phyloP scores from a whole-genome alignment of 192 early-diverging fungal species.

The Coemansia sp. region DNA sequence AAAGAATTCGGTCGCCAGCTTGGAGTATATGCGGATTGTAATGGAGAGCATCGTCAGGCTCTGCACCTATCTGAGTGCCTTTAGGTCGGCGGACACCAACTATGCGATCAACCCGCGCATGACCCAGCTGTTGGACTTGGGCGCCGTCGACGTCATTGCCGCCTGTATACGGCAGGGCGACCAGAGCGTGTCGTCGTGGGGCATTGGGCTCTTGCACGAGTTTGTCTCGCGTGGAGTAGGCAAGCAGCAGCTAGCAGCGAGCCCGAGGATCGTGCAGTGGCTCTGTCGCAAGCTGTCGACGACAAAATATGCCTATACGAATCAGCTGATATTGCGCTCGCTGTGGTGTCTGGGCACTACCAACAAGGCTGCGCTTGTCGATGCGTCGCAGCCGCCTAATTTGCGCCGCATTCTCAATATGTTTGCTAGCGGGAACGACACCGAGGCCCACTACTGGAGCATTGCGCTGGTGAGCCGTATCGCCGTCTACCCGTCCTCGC shows the following conservation, averaged over 20 bases:
- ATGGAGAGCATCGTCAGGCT: slow-evolving; percentile 54
- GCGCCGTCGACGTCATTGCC: slow-evolving; percentile 36
- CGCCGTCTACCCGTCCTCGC: slow-evolving; percentile 27
- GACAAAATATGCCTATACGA: slow-evolving; percentile 43
- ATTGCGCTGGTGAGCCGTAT: slow-evolving; percentile 34
- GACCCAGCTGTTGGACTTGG: slow-evolving; percentile 29
- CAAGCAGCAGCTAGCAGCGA: slow-evolving; percentile 27
- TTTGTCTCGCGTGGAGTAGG: slow-evolving; percentile 48
- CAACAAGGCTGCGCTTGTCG: slow-evolving; percentile 14
- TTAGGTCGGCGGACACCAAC: background rate
- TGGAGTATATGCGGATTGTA: slow-evolving; percentile 30
- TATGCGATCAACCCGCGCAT: slow-evolving; percentile 23
- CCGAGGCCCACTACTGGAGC: slow-evolving; percentile 44
- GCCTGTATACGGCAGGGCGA: slow-evolving; percentile 42
- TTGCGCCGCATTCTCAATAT: slow-evolving; percentile 46
- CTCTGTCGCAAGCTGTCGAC: slow-evolving; percentile 48
- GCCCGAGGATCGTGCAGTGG: slow-evolving; percentile 35
- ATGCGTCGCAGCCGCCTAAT: slow-evolving; percentile 29
- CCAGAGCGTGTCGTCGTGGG: slow-evolving; percentile 53
- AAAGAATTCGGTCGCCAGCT: slow-evolving; percentile 15
- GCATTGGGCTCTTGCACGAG: slow-evolving; percentile 54
- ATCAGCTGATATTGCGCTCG: slow-evolving; percentile 53
- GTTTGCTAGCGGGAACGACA: slow-evolving; percentile 32
- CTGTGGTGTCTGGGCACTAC: slow-evolving; percentile 43
- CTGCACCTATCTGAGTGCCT: slow-evolving; percentile 34